Evolutionary conservation across 495 filamentous ascomycete genomes (phyloP).

Genomic region (Penicillium ochrochloron): DNA sequence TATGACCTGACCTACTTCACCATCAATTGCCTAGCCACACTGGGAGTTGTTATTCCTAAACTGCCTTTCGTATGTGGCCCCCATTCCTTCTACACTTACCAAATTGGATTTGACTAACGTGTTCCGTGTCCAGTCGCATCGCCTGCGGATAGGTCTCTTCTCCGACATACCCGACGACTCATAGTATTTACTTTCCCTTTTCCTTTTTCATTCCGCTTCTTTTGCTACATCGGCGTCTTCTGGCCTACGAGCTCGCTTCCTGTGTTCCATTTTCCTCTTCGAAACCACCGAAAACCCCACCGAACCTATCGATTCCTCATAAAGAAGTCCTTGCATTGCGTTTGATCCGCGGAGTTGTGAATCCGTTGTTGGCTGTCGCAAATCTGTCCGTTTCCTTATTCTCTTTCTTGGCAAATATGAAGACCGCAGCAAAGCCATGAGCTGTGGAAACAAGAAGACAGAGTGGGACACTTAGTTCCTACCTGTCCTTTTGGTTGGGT

Average conservation of each 20-base stretch:
- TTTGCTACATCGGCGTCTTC: constrained; percentile 32
- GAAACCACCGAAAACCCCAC: constrained; percentile 4
- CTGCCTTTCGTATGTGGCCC: constrained; percentile 78
- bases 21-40: constrained; percentile 91
- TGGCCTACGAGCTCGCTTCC: constrained; percentile 25
- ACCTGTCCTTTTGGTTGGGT: constrained; percentile 21
- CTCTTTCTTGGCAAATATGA: constrained; percentile 32
- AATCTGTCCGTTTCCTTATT: constrained; percentile 18
- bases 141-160: constrained; percentile 55
- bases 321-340: constrained; percentile 36
- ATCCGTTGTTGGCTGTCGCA: constrained; percentile 29
- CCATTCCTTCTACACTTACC: not conserved
- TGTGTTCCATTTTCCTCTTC: constrained; percentile 17
- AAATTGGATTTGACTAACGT: constrained; percentile 28
- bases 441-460: constrained; percentile 11
- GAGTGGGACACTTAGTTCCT: constrained; percentile 19
- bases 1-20: constrained; percentile 96
- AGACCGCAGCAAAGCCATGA: constrained; percentile 21
- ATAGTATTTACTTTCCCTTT: constrained; percentile 36
- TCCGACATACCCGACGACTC: constrained; percentile 49
- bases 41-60: constrained; percentile 94
- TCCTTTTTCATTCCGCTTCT: constrained; percentile 18
- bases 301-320: constrained; percentile 15
- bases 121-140: constrained; percentile 43
- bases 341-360: constrained; percentile 27